phyloP scores from a whole-genome alignment of 106 monocot species.

The Dendrobium catenatum region DNA sequence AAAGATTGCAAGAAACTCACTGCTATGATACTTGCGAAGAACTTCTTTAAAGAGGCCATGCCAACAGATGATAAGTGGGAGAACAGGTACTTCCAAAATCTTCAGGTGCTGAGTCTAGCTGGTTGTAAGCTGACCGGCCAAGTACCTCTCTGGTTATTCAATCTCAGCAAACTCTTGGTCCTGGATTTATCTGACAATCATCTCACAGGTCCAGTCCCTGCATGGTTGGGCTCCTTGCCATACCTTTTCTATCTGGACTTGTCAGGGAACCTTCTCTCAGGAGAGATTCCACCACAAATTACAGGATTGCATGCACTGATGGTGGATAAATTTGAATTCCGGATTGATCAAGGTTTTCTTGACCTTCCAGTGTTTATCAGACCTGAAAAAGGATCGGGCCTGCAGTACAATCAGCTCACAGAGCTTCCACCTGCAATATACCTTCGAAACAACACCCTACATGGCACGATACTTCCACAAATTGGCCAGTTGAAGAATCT shows the following conservation, averaged over 20 bases:
- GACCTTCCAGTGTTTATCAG: conserved; percentile 7
- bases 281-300: conserved; percentile 10
- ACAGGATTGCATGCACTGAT: conserved; percentile 2
- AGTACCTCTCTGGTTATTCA: conserved; percentile 10
- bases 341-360: conserved; percentile 2
- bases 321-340: conserved; percentile 4
- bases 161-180: conserved; percentile 6
- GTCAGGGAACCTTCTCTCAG: conserved; percentile 12
- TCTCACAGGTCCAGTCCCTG: conserved; percentile 12
- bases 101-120: not conserved
- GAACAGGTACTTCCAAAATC: not conserved
- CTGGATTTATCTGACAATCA: conserved; percentile 7
- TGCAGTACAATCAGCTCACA: conserved; percentile 5
- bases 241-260: conserved; percentile 7
- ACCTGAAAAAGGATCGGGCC: not conserved
- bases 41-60: conserved; percentile 7
- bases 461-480: not conserved
- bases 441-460: not conserved
- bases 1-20: conserved; percentile 11
- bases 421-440: conserved; percentile 6
- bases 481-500: conserved; percentile 5
- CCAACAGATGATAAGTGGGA: not conserved
- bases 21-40: not conserved
- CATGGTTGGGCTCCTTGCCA: conserved; percentile 10
- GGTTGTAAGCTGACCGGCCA: not conserved